phyloP scores from a whole-genome alignment of 73 alveolate species.

The Diophrys sp. region DNA sequence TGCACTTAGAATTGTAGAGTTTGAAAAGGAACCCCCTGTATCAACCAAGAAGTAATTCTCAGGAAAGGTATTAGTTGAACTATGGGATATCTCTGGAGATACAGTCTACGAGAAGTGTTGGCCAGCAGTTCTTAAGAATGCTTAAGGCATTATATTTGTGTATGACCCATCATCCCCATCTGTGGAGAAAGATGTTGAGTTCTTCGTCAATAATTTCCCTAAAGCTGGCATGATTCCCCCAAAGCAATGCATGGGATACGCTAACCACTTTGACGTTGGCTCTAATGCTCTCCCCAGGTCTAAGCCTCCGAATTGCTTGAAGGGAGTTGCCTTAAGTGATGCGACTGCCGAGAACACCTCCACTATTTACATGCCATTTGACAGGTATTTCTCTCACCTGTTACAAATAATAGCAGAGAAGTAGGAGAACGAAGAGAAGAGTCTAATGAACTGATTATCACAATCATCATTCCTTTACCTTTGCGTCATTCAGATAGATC shows the following conservation, averaged over 20 bases:
- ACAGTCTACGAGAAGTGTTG: slow-evolving; percentile 70
- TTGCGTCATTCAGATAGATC: slow-evolving; percentile 14
- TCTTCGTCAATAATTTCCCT: slow-evolving; percentile 65
- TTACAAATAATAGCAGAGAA: slow-evolving; percentile 57
- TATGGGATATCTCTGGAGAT: slow-evolving; percentile 75
- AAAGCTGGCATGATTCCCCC: slow-evolving; percentile 68
- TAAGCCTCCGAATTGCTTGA: slow-evolving; percentile 48
- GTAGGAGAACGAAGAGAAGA: slow-evolving; percentile 67
- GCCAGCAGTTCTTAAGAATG: slow-evolving; percentile 72
- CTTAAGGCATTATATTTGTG: slow-evolving; percentile 68
- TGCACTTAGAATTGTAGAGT: slow-evolving; percentile 66
- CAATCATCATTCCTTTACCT: no score
- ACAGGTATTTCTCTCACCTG: slow-evolving; percentile 60
- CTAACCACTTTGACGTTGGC: slow-evolving; percentile 55
- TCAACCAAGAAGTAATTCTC: slow-evolving; percentile 63
- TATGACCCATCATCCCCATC: slow-evolving; percentile 72
- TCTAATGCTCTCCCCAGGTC: slow-evolving; percentile 25
- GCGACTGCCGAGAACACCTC: slow-evolving; percentile 73
- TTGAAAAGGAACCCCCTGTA: slow-evolving; percentile 79
- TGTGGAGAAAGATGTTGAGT: slow-evolving; percentile 61
- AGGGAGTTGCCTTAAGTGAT: slow-evolving; percentile 53
- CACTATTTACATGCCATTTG: slow-evolving; percentile 68
- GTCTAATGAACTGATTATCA: neutral
- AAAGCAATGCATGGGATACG: slow-evolving; percentile 63
- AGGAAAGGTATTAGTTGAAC: slow-evolving; percentile 67